A percentile compares a stretch with the other conserved stretches of the same genome.
Evolutionary conservation across 805 yeast genomes (phyloP).

Genomic region (Kluyveromyces lactis): DNA sequence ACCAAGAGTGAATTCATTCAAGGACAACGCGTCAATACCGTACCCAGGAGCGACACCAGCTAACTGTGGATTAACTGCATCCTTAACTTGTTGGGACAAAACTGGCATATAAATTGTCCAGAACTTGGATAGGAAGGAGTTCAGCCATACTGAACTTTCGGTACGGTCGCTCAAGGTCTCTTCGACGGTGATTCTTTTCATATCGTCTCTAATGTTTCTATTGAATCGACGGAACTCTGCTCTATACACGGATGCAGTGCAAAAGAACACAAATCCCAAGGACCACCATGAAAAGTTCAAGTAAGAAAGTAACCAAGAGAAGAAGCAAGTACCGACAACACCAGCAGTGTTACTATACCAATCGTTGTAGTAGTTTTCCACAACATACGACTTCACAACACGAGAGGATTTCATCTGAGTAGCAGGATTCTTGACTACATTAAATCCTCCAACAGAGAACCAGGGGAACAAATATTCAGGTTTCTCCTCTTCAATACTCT

Average conservation of each 20-base stretch:
- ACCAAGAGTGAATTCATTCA: constrained; percentile 75
- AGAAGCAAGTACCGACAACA: constrained; percentile 62
- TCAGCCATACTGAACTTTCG: constrained; percentile 79
- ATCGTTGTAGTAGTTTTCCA: constrained; percentile 64
- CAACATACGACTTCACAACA: constrained; percentile 47
- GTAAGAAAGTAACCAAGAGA: constrained; percentile 60
- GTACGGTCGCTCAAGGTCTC: constrained; percentile 53
- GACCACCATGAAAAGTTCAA: constrained; percentile 59
- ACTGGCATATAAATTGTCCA: constrained; percentile 91
- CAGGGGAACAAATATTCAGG: constrained; percentile 28
- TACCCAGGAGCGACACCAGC: constrained; percentile 73
- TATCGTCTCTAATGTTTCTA: constrained; percentile 67
- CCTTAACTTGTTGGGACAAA: constrained; percentile 63
- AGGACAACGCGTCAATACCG: constrained; percentile 65
- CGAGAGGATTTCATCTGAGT: constrained; percentile 18
- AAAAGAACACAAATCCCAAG: constrained; percentile 48
- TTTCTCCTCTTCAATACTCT: constrained; percentile 10
- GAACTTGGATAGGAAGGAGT: constrained; percentile 66
- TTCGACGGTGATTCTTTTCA: constrained; percentile 54
- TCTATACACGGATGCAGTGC: constrained; percentile 59
- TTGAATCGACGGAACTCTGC: constrained; percentile 70
- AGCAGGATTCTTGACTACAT: constrained; percentile 4
- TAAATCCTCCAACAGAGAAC: constrained; percentile 28
- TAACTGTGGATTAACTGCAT: constrained; percentile 57
- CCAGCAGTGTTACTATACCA: constrained; percentile 61